Base-by-base conservation (phyloP, 163 green algal species). In the Picocystis sp. region DNA sequence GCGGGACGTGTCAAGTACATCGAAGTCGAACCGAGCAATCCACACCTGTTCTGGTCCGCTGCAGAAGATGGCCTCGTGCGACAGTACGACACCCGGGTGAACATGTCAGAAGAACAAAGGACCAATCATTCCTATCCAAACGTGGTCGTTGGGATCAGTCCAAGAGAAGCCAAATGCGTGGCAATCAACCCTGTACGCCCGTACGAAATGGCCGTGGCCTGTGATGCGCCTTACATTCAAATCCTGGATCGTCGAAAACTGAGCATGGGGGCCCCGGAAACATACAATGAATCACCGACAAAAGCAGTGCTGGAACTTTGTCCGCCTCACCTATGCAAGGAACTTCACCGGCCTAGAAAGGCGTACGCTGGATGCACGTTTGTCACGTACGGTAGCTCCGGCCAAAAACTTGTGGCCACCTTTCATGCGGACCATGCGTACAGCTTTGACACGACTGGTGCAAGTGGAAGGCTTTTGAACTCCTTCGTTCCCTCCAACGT, bases 391-490 rank as follows among this genome's bases (percentile, higher is more conserved):
- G 47, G 47, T 19, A 34, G n/a, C n/a, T 45, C 47, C 6, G 47
- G 47, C n/a, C 35, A 35, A 35, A 54, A 67, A 47, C 34, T 90
- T 22, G 56, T 86, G 17, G 65, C 77, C 0, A 79, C 70, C 17
- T 92, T 88, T 60, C 80, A 92, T 53, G 70, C 46, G 0, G 79
- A 92, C 52, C 81, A 92, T 44, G 77, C 71, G 1, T 89, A 89
- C 60, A 38, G 49, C 9, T 90, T 87, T 53, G 75, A 85, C 53
- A 54, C 81, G 22, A 56, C 54, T 19, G 43, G 49, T 13, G 47
- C 43, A 22, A 52, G 60, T 15, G 44, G 17, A 15, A 33, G 11
- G 6, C 9, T 50, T 9, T 24, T 33, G 44, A 24, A 50, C 9
- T 54, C 47, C n/a, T 33, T 54, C 12, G 47, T 19, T 15, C 25